These are phyloP conservation scores for Epichloe sp. DNA, from an alignment of 2,329 filamentous ascomycete species.

Conservation along the genomic window DNA sequence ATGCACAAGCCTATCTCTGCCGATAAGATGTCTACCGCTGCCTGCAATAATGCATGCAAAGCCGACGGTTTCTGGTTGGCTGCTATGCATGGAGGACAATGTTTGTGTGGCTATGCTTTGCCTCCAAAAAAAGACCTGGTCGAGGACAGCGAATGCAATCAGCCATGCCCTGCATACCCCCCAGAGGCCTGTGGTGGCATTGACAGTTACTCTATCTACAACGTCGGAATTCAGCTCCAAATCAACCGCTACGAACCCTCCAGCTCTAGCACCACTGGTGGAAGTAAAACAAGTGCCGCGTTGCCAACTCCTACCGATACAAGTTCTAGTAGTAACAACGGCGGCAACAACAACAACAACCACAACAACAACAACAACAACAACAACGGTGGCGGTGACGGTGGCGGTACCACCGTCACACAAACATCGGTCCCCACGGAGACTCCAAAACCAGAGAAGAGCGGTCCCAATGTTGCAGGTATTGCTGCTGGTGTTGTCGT, in stretches of 20 bases:
- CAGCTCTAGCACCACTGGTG: conserved; percentile 11
- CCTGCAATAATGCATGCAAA: conserved; percentile 28
- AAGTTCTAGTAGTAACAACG: conserved; percentile 7
- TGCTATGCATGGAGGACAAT: conserved; percentile 48
- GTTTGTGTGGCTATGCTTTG: conserved; percentile 60
- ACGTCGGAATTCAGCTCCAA: conserved; percentile 32
- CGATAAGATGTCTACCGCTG: conserved; percentile 22
- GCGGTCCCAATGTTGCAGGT: conserved; percentile 58
- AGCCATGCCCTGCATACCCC: conserved; percentile 49
- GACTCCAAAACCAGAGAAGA: conserved; percentile 12
- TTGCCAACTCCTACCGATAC: conserved; percentile 10
- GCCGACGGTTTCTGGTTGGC: conserved; percentile 40
- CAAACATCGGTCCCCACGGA: conserved; percentile 9
- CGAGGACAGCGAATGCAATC: conserved; percentile 47
- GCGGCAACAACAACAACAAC: background rate
- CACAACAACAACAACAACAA: background rate
- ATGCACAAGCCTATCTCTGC: conserved; percentile 9
- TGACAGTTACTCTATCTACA: conserved; percentile 32
- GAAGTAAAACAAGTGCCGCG: background rate
- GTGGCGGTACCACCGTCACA: conserved; percentile 6
- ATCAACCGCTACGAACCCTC: conserved; percentile 17
- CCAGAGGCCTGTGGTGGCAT: conserved; percentile 43
- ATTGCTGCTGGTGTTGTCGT: conserved; percentile 84
- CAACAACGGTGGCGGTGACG: too few relatives aligned
- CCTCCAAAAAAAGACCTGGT: conserved; percentile 44